A percentile compares a stretch with the other conserved stretches of the same genome.
Evolutionary conservation across 1,284 basidiomycete genomes (phyloP).

Genomic region (Pseudozyma thailandica): DNA sequence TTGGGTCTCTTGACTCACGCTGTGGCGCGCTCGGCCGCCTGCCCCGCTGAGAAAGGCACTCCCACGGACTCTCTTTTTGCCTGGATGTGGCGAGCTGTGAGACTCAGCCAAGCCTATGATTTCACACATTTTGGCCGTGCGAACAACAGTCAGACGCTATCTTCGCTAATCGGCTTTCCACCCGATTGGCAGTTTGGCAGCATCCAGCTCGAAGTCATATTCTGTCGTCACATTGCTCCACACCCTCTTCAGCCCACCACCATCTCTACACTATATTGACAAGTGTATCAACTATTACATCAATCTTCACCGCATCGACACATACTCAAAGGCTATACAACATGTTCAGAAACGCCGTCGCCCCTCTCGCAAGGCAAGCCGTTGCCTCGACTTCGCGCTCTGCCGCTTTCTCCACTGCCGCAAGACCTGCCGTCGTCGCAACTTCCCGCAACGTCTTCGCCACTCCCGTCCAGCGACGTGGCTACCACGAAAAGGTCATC

Average conservation of each 20-base stretch:
- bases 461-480: conserved; percentile 40
- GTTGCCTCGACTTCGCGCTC: conserved; percentile 37
- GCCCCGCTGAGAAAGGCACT: no score
- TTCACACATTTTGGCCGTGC: no score
- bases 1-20: no score
- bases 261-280: conserved; percentile 3
- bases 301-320: background rate
- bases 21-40: no score
- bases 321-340: conserved; percentile 2
- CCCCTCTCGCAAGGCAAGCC: conserved; percentile 39
- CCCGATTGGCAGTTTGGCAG: conserved; percentile 4
- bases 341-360: conserved; percentile 46
- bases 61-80: no score
- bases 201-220: background rate
- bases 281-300: background rate
- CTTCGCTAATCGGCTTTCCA: conserved; percentile 20
- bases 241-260: background rate
- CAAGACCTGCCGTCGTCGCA: conserved; percentile 40
- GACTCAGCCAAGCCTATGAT: no score
- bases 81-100: no score
- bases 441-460: conserved; percentile 33
- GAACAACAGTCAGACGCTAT: no score
- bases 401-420: conserved; percentile 37
- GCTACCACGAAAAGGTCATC: conserved; percentile 68
- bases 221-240: background rate